Conservation (phyloP, 2,329 filamentous ascomycete genomes). For the Fusarium sp. region DNA sequence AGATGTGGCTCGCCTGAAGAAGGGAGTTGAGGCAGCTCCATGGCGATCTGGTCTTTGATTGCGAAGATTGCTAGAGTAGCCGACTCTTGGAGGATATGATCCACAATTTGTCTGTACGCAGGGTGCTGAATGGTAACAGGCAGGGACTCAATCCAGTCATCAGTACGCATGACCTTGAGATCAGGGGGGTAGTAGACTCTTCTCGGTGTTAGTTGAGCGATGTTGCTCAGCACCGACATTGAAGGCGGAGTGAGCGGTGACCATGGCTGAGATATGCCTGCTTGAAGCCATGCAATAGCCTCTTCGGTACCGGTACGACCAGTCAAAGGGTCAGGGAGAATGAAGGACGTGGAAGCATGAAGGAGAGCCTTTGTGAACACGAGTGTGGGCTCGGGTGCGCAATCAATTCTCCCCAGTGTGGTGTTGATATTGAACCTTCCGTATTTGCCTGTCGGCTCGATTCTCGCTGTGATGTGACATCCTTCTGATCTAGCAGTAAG, state of each 20-base stretch:
- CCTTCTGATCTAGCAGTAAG: slow-evolving; percentile 18
- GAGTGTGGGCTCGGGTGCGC: slow-evolving; percentile 64
- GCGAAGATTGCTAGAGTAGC: slow-evolving; percentile 39
- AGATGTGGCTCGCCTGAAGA: slow-evolving; percentile 28
- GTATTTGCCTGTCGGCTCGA: slow-evolving; percentile 52
- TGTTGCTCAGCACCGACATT: slow-evolving; percentile 6
- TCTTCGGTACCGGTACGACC: slow-evolving; percentile 70
- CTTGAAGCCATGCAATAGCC: slow-evolving; percentile 60
- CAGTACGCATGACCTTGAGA: slow-evolving; percentile 49
- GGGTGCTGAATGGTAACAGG: slow-evolving; percentile 51
- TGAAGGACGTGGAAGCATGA: slow-evolving; percentile 69
- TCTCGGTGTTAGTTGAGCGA: slow-evolving; percentile 44
- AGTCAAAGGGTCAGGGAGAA: slow-evolving; percentile 68
- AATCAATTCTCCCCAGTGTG: slow-evolving; percentile 65
- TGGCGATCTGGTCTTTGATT: slow-evolving; percentile 16
- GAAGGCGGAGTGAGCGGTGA: slow-evolving; percentile 42
- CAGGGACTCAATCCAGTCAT: slow-evolving; percentile 45
- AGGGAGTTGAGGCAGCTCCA: slow-evolving; percentile 6
- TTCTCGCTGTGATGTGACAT: slow-evolving; percentile 43
- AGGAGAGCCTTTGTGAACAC: slow-evolving; percentile 67
- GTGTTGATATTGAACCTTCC: slow-evolving; percentile 64
- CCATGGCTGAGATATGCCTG: slow-evolving; percentile 64
- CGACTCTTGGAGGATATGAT: slow-evolving; percentile 47
- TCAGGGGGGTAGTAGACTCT: slow-evolving; percentile 52
- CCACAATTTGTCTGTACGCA: slow-evolving; percentile 47